Evolutionary conservation across 306 rosid genomes (phyloP).

Genomic region (Prunus mira): DNA sequence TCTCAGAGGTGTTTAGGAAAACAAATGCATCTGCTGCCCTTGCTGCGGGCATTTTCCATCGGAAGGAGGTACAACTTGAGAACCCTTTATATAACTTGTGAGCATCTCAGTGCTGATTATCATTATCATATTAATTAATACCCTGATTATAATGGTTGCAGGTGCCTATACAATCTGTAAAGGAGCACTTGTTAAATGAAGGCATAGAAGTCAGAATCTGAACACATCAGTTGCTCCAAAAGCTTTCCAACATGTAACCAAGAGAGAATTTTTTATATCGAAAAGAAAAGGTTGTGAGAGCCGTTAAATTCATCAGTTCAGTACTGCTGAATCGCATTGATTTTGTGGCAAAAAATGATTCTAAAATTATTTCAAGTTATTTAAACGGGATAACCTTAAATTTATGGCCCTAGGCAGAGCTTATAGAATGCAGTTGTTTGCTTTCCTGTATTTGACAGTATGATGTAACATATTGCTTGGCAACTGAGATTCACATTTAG

Average conservation of each 20-base stretch:
- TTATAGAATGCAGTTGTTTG: neutral
- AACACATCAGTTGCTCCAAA: slow-evolving; percentile 11
- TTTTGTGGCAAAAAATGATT: neutral
- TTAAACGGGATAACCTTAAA: neutral
- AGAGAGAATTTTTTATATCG: neutral
- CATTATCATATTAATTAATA: neutral
- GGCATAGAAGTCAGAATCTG: slow-evolving; percentile 78
- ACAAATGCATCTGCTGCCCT: slow-evolving; percentile 96
- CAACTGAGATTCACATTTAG: neutral
- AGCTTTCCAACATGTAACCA: neutral
- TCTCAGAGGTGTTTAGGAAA: slow-evolving; percentile 70
- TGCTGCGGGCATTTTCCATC: slow-evolving; percentile 97
- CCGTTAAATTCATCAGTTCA: neutral
- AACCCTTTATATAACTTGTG: neutral
- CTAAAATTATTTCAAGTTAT: neutral
- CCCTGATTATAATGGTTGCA: slow-evolving; percentile 23
- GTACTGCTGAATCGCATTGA: neutral
- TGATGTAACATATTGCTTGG: neutral
- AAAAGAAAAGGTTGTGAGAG: neutral
- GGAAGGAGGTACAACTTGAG: slow-evolving; percentile 68
- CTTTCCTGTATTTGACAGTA: neutral
- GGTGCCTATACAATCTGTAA: slow-evolving; percentile 79
- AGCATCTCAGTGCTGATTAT: neutral
- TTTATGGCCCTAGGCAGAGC: neutral
- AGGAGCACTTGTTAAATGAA: slow-evolving; percentile 70